Evolutionary conservation across 768 basidiomycete genomes (phyloP).

Genomic region (Boletus tomentosulus): DNA sequence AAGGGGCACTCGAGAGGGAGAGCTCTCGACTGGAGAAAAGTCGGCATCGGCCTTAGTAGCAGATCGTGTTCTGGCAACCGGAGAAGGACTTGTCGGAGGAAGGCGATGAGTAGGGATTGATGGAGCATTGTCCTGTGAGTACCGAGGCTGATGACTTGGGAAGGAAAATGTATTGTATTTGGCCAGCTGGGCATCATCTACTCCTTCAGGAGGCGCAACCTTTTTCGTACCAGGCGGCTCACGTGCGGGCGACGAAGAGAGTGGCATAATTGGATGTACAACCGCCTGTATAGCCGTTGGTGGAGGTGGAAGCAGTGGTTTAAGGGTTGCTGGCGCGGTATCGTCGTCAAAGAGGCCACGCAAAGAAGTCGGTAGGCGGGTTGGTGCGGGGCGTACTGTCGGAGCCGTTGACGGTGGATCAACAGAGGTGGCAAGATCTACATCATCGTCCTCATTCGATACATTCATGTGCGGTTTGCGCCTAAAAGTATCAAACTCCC

Average conservation of each 20-base stretch:
- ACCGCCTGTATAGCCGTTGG: conserved; percentile 26
- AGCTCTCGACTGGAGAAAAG: conserved; percentile 9
- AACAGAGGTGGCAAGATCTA: conserved; percentile 10
- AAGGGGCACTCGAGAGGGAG: conserved; percentile 9
- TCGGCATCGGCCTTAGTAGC: conserved; percentile 27
- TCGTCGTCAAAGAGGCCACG: conserved; percentile 75
- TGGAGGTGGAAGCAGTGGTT: conserved; percentile 34
- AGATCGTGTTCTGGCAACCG: conserved; percentile 33
- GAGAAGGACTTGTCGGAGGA: conserved; percentile 30
- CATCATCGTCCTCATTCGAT: conserved; percentile 23
- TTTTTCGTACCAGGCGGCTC: conserved; percentile 34
- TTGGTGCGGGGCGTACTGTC: conserved; percentile 50
- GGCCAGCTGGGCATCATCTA: conserved; percentile 40
- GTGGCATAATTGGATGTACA: conserved; percentile 22
- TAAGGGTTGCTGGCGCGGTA: conserved; percentile 38
- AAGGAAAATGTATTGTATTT: conserved; percentile 53
- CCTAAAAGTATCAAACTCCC: conserved; percentile 77
- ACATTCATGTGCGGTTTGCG: conserved; percentile 33
- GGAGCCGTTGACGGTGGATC: conserved; percentile 26
- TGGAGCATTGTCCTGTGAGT: conserved; percentile 48
- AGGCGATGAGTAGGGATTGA: conserved; percentile 22
- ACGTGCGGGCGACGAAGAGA: conserved; percentile 35
- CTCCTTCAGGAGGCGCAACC: conserved; percentile 26
- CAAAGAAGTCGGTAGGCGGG: conserved; percentile 69
- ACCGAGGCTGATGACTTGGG: conserved; percentile 53